Evolutionary conservation across 2,329 filamentous ascomycete genomes (phyloP), one percentile per base, ranked within the genome.

Genomic region (Alternaria sp.): DNA sequence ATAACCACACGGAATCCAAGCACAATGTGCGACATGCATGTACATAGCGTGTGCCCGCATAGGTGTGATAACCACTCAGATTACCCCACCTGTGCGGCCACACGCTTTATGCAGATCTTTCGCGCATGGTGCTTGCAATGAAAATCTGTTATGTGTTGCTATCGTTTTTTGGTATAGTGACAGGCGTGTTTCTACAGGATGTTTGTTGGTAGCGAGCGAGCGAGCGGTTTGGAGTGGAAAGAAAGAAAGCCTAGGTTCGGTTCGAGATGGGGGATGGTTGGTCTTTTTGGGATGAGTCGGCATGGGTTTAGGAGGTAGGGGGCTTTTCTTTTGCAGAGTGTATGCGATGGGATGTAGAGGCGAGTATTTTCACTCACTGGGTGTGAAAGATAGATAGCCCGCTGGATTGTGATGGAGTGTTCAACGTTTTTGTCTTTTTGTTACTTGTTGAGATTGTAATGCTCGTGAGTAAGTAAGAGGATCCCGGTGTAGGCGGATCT

Each of bases 401-500:
- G 15, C 8, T 40, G 32, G 32, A 6, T n/a, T 40, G 32, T 17
- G 32, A 36, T 36, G 13, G 30, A 15, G 15, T 36, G 12, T n/a
- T 6, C 8, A 40, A 40, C 4, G n/a, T 11, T 40, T 17, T 15
- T 3, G 9, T 17, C 36, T 17, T 17, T 40, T 1, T 0, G 36
- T n/a, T 17, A 40, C 4, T 17, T 6, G 3, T 40, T 9, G 11
- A 40, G 4, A 17, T 40, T 8, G 8, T n/a, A 5, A 17, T 17
- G 15, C 9, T 6, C 36, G 36, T 17, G 9, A 17, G 15, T 5
- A 40, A n/a, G 36, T 10, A 40, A 2, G 6, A 3, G 15, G 3
- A 17, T 10, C 0, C 0, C 3, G 15, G 2, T 40, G 36, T 40
- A 17, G 4, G n/a, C n/a, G n/a, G n/a, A n/a, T n/a, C n/a, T n/a